These are phyloP conservation scores for Elsinoe ampelina DNA, from an alignment of 2,329 filamentous ascomycete genomes.

Conservation along the genomic window DNA sequence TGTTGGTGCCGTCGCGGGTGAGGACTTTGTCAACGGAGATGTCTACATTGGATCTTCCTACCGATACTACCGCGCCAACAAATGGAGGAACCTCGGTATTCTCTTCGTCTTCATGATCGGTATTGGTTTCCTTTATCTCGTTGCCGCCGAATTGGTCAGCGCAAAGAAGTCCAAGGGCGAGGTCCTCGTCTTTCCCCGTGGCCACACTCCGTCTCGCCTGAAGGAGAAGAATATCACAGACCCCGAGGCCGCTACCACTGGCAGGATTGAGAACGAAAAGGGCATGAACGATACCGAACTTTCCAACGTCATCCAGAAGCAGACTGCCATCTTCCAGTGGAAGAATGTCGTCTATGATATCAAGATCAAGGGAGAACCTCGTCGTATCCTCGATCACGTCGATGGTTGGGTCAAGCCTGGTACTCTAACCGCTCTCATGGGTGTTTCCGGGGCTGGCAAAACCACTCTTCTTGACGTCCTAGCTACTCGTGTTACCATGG, in stretches of 20 bases:
- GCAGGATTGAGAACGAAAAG: conserved; percentile 26
- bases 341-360: conserved; percentile 69
- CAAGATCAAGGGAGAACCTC: conserved; percentile 67
- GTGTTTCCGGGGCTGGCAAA: conserved; percentile 87
- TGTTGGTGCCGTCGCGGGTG: conserved; percentile 34
- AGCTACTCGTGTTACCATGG: conserved; percentile 78
- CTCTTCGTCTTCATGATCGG: conserved; percentile 37
- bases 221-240: conserved; percentile 39
- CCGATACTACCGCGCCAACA: conserved; percentile 30
- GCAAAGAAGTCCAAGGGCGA: conserved; percentile 45
- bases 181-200: conserved; percentile 41
- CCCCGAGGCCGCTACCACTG: conserved; percentile 29
- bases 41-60: conserved; percentile 27
- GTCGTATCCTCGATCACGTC: conserved; percentile 73
- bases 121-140: conserved; percentile 35
- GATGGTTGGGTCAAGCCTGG: conserved; percentile 93
- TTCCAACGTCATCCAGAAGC: conserved; percentile 45
- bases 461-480: conserved; percentile 82
- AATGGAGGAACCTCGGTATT: conserved; percentile 41
- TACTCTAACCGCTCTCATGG: conserved; percentile 82
- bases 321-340: conserved; percentile 80
- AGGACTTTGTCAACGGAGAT: conserved; percentile 31
- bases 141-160: conserved; percentile 38
- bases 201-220: conserved; percentile 41
- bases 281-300: conserved; percentile 28